Base-by-base conservation (phyloP, 768 basidiomycete genomes). In the Mrakia hoshinonis region DNA sequence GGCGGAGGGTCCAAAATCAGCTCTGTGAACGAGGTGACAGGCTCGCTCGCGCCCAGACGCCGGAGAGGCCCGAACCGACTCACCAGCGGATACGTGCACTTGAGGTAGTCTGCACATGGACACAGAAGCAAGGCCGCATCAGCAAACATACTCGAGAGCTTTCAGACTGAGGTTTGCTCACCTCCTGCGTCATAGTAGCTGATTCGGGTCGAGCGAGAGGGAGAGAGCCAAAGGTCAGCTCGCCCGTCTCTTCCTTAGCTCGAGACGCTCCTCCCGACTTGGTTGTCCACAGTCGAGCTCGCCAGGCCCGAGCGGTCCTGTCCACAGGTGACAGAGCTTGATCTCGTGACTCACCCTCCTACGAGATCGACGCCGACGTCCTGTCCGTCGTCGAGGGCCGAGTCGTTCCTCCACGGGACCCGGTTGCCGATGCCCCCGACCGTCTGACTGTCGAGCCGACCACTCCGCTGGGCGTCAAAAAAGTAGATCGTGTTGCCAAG, bases 401-500 rank as follows among this genome's bases (percentile, higher is more conserved):
- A 91, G 69, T 88, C 84, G 76, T 96, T 96, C 66, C 93, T 83
- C 94, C 94, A 97, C 31, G 84, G 77, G 2, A 94, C 90, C 49
- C 93, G 84, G 73, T 90, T 90, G 4, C 82, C 82, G 15, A 80
- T 47, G 26, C 34, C 20, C 24, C 1, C 6, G 7, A 24, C 62
- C 4, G 51, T 12, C 7, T 18, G 31, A 31, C 49, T 75, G 0
- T 88, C 84, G 20, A 95, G 83, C 52, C 82, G 82, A 20, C 93
- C 93, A 67, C 89, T 90, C 24, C 93, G 83, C 76, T 96, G 93
- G 1, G 87, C 92, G 73, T 96, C 93, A 77, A 93, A 96, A 79
- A 95, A 95, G 77, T 87, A 95, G 34, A 95, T 78, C 34, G 88
- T 79, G 78, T 88, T 86, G 4, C 92, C 93, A 0, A 95, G 84